Evolutionary conservation across 805 yeast species (phyloP), one percentile per base, ranked within the genome.

Genomic region (Pichia sporocuriosa): DNA sequence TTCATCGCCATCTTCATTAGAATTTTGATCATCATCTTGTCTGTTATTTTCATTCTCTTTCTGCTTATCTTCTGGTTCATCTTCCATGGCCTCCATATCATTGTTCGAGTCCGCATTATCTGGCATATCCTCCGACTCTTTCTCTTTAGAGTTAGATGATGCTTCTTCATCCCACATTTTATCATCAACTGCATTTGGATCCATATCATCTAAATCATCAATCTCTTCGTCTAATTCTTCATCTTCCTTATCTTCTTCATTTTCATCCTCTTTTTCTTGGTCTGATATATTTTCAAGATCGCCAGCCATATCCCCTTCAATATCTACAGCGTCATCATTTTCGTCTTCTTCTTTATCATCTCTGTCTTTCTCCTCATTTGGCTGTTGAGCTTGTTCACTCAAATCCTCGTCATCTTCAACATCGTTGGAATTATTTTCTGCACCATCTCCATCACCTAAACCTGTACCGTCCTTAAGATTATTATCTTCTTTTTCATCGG

Each of bases 91-190:
- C 17, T 57, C 47, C 29, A 55, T 53, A 6, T 58, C 56, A 6
- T 63, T 64, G 4, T 61, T 68, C 29, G 62, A 72, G 8, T 76
- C 75, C 2, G 77, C 63, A 44, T 73, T 68, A 11, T 80, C 77
- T 3, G 86, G 79, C 65, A 78, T 63, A 43, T 74, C 68, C 22
- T 88, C 95, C 8, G 89, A 72, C 32, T 87, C 85, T 57, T 88
- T 88, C 54, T 88, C 96, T 55, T 86, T 84, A 17, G 75, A 72
- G 48, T 76, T 76, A 13, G 81, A 87, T 43, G 79, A 73, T 11
- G 82, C 84, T 58, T 90, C 88, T 55, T 89, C 97, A 55, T 90
- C 93, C 96, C 97, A 90, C 96, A 87, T 87, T 64, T 87, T 90
- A 51, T 90, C 97, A 59, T 90, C 97, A 37, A 90, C 78, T 3